Conservation (phyloP, 2,329 filamentous ascomycete genomes). For the Amauroascus niger region DNA sequence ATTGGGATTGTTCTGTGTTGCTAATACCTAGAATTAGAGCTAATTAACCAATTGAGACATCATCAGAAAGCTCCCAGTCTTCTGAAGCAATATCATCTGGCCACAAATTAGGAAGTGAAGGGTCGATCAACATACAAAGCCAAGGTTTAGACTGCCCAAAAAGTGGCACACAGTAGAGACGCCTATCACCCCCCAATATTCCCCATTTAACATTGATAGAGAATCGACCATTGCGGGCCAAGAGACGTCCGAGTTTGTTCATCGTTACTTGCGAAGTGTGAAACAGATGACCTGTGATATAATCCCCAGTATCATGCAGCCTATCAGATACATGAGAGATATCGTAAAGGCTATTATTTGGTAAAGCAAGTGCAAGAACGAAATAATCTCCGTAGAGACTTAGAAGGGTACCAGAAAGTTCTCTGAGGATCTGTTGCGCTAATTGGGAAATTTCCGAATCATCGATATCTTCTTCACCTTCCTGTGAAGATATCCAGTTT, state of each 20-base stretch:
- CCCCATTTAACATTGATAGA: conserved; percentile 23
- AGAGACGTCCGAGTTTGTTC: conserved; percentile 15
- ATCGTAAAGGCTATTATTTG: conserved; percentile 22
- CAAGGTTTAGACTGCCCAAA: conserved; percentile 20
- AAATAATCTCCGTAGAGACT: conserved; percentile 24
- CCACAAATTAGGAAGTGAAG: conserved; percentile 2
- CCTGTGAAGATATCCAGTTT: not conserved
- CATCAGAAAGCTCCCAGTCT: not conserved
- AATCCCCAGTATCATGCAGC: not conserved
- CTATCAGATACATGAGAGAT: conserved; percentile 25
- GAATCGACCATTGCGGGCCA: conserved; percentile 19
- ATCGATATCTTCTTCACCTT: not conserved
- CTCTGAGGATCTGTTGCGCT: conserved; percentile 8
- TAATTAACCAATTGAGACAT: conserved; percentile 13
- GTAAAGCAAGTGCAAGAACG: conserved; percentile 21
- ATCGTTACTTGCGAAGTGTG: conserved; percentile 18
- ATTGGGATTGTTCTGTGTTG: conserved; percentile 53
- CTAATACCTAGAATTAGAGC: conserved; percentile 48
- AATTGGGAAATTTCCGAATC: not conserved
- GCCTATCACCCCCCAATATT: conserved; percentile 18
- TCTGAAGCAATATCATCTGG: not conserved
- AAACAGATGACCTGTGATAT: conserved; percentile 22
- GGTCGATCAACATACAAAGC: conserved; percentile 18
- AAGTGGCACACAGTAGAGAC: conserved; percentile 24
- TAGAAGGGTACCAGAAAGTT: not conserved